Base-by-base conservation (phyloP, 225 moss, liverwort and hornwort genomes). In the Sphagnum tenellum region DNA sequence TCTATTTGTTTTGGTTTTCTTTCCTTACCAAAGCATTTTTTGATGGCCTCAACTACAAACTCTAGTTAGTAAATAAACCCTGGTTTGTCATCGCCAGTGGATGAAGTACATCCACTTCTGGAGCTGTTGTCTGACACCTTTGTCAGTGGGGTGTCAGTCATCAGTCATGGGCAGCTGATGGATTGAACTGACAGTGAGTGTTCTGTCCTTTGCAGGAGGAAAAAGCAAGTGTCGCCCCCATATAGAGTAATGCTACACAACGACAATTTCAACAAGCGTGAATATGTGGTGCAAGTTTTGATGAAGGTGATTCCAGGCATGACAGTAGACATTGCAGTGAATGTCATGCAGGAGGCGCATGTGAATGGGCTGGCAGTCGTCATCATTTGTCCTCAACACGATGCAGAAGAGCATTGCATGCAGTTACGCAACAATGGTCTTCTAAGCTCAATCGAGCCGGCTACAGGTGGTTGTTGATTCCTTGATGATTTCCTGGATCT, bases 291-390 rank as follows among this genome's bases (percentile, higher is more conserved):
- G 3, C 93, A 94, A 81, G 93, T 94, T 11, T 80, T 94, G 64
- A 86, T 94, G 93, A 94, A 94, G 69, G 93, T 89, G 7, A 94
- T 94, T 45, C 93, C 93, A 4, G 90, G 93, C 49, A 94, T 94
- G 93, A 84, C 89, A 11, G 89, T 94, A 7, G 93, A 94, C 78
- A 83, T 79, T 61, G 93, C 93, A 12, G 93, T 94, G 50, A 94
- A 94, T 67, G 84, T 94, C 46, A 94, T 94, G 93, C 86, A 86
- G 56, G 93, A 90, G 79, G 93, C 93, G 3, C 93, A 94, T 65
- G 76, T 88, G 1, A 94, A 94, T 64, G 93, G 93, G 5, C 77
- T 94, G 64, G 93, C 93, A 50, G 93, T 94, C 45, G 93, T 94
- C 12, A 94, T 94, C 8, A 86, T 94, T 29, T 94, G 93, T 62